Conservation (phyloP, 2,329 filamentous ascomycete genomes). For the Monosporascus sp. region DNA sequence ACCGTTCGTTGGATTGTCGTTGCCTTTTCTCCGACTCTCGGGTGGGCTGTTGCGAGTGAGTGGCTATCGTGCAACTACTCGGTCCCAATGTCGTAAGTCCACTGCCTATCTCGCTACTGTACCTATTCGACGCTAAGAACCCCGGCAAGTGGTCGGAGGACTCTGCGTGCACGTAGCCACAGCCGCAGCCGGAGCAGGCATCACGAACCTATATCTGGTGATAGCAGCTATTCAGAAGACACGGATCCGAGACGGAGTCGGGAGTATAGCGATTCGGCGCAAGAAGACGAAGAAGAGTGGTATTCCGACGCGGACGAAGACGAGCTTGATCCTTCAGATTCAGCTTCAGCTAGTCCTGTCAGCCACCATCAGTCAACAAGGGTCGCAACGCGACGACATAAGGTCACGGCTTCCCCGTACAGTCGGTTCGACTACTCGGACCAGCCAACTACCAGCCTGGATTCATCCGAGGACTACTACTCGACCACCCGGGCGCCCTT, state of each 20-base stretch:
- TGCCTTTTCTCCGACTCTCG: constrained; percentile 42
- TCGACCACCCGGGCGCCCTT: constrained; percentile 38
- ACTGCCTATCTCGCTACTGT: background rate
- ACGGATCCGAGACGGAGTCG: constrained; percentile 30
- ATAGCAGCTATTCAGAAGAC: constrained; percentile 35
- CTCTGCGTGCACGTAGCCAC: background rate
- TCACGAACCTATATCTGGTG: constrained; percentile 23
- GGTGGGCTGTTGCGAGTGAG: constrained; percentile 42
- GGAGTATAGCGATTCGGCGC: constrained; percentile 26
- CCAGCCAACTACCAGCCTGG: constrained; percentile 50
- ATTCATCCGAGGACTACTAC: constrained; percentile 58
- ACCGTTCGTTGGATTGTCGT: constrained; percentile 8
- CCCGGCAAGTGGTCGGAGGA: background rate
- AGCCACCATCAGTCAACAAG: constrained; percentile 27
- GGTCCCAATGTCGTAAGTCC: constrained; percentile 42
- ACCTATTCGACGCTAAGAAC: no score
- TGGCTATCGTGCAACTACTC: constrained; percentile 29
- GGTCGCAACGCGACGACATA: constrained; percentile 31
- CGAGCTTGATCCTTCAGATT: constrained; percentile 54
- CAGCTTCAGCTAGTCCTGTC: constrained; percentile 43
- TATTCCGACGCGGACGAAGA: constrained; percentile 36
- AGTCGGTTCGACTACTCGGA: constrained; percentile 20
- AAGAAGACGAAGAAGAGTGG: constrained; percentile 27
- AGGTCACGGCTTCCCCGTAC: constrained; percentile 21
- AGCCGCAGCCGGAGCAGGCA: constrained; percentile 20